phyloP scores from a whole-genome alignment of 164 flowering plant genomes.

The Magnolia changhungtana region DNA sequence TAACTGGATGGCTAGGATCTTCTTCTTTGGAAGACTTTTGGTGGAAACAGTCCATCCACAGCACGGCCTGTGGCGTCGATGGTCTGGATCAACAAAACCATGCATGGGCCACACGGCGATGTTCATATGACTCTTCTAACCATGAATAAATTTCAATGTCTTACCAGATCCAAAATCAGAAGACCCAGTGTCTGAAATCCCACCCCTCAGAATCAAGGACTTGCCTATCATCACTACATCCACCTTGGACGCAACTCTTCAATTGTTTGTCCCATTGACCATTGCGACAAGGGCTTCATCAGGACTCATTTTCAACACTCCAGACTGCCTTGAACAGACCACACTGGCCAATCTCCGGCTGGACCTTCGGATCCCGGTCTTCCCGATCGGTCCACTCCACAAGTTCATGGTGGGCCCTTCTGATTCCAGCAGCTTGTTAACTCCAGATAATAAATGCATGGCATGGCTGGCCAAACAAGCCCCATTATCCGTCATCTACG shows the following conservation, averaged over 20 bases:
- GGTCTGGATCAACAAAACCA: too few relatives aligned
- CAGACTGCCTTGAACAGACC: conserved; percentile 19
- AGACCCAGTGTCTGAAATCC: conserved; percentile 23
- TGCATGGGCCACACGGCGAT: too few relatives aligned
- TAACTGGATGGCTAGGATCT: too few relatives aligned
- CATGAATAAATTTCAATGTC: too few relatives aligned
- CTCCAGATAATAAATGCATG: conserved; percentile 30
- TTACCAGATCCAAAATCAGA: background rate
- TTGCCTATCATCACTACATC: conserved; percentile 10
- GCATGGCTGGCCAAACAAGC: conserved; percentile 39
- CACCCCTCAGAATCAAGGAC: conserved; percentile 38
- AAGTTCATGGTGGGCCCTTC: conserved; percentile 13
- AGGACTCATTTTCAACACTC: conserved; percentile 32
- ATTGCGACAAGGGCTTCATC: conserved; percentile 12
- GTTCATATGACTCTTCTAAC: background rate
- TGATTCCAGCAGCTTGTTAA: conserved; percentile 35
- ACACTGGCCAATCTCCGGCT: conserved; percentile 10
- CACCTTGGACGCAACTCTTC: too few relatives aligned
- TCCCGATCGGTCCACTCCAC: conserved; percentile 40
- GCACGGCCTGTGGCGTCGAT: too few relatives aligned
- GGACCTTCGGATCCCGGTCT: conserved; percentile 23
- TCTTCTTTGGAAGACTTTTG: too few relatives aligned
- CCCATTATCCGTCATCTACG: conserved; percentile 32
- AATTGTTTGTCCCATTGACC: too few relatives aligned
- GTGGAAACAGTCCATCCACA: too few relatives aligned